Evolutionary conservation across 192 early-diverging fungal species (phyloP).

Genomic region (Umbelopsis ramanniana): DNA sequence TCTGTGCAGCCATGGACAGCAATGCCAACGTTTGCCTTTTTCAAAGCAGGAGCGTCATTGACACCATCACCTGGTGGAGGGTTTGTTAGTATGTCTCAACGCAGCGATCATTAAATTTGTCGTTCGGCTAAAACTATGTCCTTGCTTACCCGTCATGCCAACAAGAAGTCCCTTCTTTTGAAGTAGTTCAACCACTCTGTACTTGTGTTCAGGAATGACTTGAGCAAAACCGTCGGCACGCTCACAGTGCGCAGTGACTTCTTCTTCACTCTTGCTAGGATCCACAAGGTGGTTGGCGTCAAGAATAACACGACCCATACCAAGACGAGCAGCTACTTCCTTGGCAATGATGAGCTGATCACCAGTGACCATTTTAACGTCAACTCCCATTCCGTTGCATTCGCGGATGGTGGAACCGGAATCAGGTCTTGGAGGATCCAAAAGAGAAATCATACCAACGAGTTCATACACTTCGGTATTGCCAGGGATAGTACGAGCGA

Average conservation of each 20-base stretch:
- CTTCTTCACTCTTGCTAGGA: conserved; percentile 75
- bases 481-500: conserved; percentile 77
- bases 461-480: conserved; percentile 73
- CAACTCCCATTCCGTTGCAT: conserved; percentile 85
- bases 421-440: conserved; percentile 90
- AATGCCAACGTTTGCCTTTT: conserved; percentile 98
- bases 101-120: too few relatives aligned
- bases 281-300: conserved; percentile 88
- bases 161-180: conserved; percentile 86
- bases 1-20: conserved; percentile 96
- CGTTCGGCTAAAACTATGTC: too few relatives aligned
- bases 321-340: conserved; percentile 88
- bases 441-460: conserved; percentile 89
- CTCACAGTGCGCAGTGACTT: conserved; percentile 80
- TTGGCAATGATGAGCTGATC: conserved; percentile 96
- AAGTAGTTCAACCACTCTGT: conserved; percentile 92
- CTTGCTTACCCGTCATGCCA: conserved; percentile 91
- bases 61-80: conserved; percentile 76
- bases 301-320: conserved; percentile 90
- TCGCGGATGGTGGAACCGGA: conserved; percentile 85
- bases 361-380: conserved; percentile 97
- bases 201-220: conserved; percentile 99
- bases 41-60: conserved; percentile 97
- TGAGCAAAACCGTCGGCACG: conserved; percentile 96
- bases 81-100: conserved; percentile 34